Evolutionary conservation across 805 yeast species (phyloP).

Genomic region (Priceomyces haplophilus): DNA sequence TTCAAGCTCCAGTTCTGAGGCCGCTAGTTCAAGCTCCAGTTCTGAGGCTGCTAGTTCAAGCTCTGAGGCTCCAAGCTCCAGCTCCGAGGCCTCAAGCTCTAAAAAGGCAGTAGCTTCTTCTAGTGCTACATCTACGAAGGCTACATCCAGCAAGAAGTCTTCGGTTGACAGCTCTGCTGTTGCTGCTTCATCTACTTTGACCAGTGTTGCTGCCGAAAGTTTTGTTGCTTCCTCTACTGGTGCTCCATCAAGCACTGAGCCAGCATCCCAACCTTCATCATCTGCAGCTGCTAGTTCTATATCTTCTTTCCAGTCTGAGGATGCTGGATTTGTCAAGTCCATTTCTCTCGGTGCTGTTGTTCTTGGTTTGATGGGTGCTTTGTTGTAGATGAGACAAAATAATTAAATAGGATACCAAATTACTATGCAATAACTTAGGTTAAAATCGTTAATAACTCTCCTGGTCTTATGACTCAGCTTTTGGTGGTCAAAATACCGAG

Average conservation of each 20-base stretch:
- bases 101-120: slow-evolving; percentile 15
- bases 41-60: slow-evolving; percentile 17
- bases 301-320: slow-evolving; percentile 26
- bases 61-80: slow-evolving; percentile 13
- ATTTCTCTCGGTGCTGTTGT: slow-evolving; percentile 35
- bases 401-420: slow-evolving; percentile 4
- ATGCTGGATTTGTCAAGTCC: slow-evolving; percentile 26
- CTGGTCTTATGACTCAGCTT: too few relatives aligned
- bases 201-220: slow-evolving; percentile 18
- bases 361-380: slow-evolving; percentile 40
- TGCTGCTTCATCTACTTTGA: slow-evolving; percentile 17
- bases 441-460: too few relatives aligned
- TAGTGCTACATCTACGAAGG: slow-evolving; percentile 16
- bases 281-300: slow-evolving; percentile 24
- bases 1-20: slow-evolving; percentile 25
- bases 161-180: slow-evolving; percentile 17
- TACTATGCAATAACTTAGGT: not conserved
- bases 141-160: slow-evolving; percentile 14
- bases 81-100: slow-evolving; percentile 13
- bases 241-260: slow-evolving; percentile 9
- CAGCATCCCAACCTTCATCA: slow-evolving; percentile 15
- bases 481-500: too few relatives aligned
- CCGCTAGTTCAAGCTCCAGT: slow-evolving; percentile 22
- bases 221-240: slow-evolving; percentile 19
- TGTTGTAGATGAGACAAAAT: slow-evolving; percentile 16